Percentiles rank a stretch among this genome's conserved stretches.
Evolutionary conservation across 2,329 filamentous ascomycete genomes (phyloP).

Genomic region (Beauveria brongniartii): DNA sequence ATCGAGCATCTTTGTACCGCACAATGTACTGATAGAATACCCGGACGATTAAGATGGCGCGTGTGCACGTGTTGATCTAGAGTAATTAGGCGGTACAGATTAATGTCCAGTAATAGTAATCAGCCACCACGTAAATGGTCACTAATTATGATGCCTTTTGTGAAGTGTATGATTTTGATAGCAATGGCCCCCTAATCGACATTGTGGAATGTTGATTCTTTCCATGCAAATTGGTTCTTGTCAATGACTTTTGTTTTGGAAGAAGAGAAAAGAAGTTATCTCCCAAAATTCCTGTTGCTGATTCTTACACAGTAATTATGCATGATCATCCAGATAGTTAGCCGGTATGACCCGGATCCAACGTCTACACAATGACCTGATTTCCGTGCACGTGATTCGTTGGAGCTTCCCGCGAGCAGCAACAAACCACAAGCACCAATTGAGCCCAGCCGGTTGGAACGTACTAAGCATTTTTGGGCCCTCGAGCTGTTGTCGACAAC

Average conservation of each 20-base stretch:
- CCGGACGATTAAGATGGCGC: not conserved
- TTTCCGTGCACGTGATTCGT: constrained; percentile 11
- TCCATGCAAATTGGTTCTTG: not conserved
- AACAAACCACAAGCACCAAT: not conserved
- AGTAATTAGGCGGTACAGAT: constrained; percentile 6
- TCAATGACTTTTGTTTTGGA: not conserved
- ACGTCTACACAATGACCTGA: not conserved
- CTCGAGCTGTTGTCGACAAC: not conserved
- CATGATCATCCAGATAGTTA: not conserved
- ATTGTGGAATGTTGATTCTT: no score
- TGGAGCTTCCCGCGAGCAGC: not conserved
- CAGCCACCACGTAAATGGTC: not conserved
- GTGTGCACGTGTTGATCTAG: constrained; percentile 7
- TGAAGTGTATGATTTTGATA: not conserved
- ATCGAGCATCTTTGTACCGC: constrained; percentile 1
- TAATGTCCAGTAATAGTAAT: constrained; percentile 10
- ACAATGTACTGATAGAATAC: constrained; percentile 11
- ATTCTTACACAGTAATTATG: not conserved
- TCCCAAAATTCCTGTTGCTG: no score
- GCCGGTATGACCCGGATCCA: constrained; percentile 6
- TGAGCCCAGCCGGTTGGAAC: not conserved
- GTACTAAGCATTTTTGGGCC: not conserved
- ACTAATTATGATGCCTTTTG: not conserved
- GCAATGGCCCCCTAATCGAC: no score
- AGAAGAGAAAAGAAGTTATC: no score